phyloP scores from a whole-genome alignment of 2,329 filamentous ascomycete species.

The Botrytis deweyae region DNA sequence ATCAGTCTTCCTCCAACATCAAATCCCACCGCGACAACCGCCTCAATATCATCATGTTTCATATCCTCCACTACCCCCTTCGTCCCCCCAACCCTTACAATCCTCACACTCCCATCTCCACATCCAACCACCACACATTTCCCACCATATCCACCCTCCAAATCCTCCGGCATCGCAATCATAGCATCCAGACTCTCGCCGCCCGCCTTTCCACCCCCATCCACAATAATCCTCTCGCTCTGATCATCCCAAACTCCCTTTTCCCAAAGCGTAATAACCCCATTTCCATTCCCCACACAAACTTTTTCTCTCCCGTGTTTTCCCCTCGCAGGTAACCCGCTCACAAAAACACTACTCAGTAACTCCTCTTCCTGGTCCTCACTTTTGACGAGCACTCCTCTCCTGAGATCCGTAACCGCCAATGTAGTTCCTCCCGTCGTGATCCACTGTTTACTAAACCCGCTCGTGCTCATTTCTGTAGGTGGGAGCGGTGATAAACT shows the following conservation, averaged over 20 bases:
- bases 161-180: constrained; percentile 65
- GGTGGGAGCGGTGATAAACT: constrained; percentile 82
- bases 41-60: constrained; percentile 83
- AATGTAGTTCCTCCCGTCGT: constrained; percentile 90
- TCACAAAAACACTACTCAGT: constrained; percentile 75
- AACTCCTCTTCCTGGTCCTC: constrained; percentile 96
- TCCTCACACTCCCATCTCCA: constrained; percentile 74
- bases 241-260: constrained; percentile 94
- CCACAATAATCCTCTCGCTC: constrained; percentile 81
- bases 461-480: constrained; percentile 76
- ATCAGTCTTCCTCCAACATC: constrained; percentile 86
- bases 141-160: constrained; percentile 57
- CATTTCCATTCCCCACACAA: constrained; percentile 71
- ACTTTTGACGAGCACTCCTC: constrained; percentile 82
- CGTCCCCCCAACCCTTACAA: constrained; percentile 70
- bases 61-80: constrained; percentile 67
- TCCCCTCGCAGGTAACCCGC: constrained; percentile 66
- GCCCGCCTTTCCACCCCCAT: constrained; percentile 55
- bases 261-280: constrained; percentile 91
- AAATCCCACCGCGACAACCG: constrained; percentile 77
- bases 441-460: constrained; percentile 91
- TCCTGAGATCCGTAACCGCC: constrained; percentile 82
- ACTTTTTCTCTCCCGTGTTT: constrained; percentile 72
- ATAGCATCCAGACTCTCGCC: constrained; percentile 83
- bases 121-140: constrained; percentile 78